Conservation (phyloP, 2,329 filamentous ascomycete species). For the Paracorniculantispora psalliotae region DNA sequence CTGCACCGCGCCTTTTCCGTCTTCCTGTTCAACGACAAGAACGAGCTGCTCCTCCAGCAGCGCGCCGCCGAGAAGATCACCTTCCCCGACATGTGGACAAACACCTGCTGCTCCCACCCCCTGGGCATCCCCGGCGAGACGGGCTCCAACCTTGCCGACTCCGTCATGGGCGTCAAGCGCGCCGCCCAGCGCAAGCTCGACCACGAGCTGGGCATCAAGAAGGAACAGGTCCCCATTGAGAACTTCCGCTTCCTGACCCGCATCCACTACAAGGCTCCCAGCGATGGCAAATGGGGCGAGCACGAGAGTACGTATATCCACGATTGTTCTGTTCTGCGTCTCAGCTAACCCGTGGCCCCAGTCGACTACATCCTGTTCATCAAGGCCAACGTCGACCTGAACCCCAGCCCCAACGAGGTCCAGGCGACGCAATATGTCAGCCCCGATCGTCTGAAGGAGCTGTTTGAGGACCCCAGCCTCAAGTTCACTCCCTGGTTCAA, state of each 20-base stretch:
- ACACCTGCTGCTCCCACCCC: conserved; percentile 98
- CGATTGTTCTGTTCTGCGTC: background rate
- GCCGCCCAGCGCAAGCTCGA: conserved; percentile 90
- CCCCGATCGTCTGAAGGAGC: conserved; percentile 72
- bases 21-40: conserved; percentile 93
- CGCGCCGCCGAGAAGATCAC: conserved; percentile 96
- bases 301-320: conserved; percentile 75
- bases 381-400: conserved; percentile 81
- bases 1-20: conserved; percentile 96
- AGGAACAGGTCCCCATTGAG: conserved; percentile 81
- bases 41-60: conserved; percentile 91
- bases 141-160: conserved; percentile 72
- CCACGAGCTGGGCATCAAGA: conserved; percentile 90
- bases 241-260: conserved; percentile 91
- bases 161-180: conserved; percentile 80
- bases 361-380: conserved; percentile 99
- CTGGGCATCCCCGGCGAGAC: conserved; percentile 89
- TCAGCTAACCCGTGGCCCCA: conserved; percentile 28
- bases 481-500: conserved; percentile 99
- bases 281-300: conserved; percentile 97
- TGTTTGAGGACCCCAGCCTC: conserved; percentile 75
- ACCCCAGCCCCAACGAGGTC: conserved; percentile 83
- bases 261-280: conserved; percentile 97
- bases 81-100: conserved; percentile 99
- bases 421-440: conserved; percentile 80